These are phyloP conservation scores for Lenwebbia sp. DNA, from an alignment of 345 rosid genomes.

Conservation along the genomic window DNA sequence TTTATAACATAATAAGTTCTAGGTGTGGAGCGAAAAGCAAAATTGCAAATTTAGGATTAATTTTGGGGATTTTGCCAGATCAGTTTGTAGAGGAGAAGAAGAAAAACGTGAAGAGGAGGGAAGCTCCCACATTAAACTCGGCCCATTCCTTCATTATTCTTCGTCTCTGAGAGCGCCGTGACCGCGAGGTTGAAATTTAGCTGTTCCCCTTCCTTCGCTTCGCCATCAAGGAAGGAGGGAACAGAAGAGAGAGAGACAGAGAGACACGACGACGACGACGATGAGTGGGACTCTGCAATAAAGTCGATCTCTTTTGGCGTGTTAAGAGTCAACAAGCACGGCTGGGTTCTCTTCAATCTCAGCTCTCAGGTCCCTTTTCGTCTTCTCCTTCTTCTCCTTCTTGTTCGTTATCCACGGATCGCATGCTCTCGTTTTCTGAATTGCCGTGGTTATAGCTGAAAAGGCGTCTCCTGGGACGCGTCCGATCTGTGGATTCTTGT, in stretches of 20 bases:
- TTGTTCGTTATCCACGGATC: not conserved
- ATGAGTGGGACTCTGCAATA: not conserved
- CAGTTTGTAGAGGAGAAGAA: not conserved
- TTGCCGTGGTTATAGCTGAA: not conserved
- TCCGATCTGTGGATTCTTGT: not conserved
- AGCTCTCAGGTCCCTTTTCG: not conserved
- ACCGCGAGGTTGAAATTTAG: not conserved
- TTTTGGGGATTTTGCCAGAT: not conserved
- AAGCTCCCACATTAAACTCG: not conserved
- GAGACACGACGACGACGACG: not conserved
- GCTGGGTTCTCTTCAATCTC: not conserved
- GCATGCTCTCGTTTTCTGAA: not conserved
- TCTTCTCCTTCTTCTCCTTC: not conserved
- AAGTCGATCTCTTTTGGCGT: not conserved
- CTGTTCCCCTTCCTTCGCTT: not conserved
- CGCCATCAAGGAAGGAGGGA: not conserved
- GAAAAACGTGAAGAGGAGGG: not conserved
- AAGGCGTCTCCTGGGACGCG: not conserved
- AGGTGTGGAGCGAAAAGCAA: not conserved
- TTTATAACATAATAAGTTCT: not conserved
- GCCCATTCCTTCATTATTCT: not conserved
- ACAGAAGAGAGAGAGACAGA: not conserved
- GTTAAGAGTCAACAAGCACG: not conserved
- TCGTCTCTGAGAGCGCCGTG: not conserved
- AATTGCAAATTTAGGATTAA: not conserved